Conservation (phyloP, 73 alveolate species). For the Urostyla sp. region DNA sequence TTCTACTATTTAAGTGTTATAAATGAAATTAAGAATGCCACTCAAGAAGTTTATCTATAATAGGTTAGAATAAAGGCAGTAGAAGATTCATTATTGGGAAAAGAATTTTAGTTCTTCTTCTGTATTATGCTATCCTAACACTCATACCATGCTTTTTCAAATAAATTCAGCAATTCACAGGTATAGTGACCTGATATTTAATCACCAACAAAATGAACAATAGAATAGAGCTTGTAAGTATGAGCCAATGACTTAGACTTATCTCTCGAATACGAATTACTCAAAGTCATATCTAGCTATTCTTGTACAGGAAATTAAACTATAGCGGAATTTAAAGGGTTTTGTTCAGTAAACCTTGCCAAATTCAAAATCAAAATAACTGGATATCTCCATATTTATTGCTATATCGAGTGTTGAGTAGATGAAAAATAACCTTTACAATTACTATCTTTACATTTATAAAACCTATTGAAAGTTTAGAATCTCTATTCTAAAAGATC, state of each 20-base stretch:
- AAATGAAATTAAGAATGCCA: too few species aligned
- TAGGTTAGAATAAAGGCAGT: constrained; percentile 31
- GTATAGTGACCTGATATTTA: constrained; percentile 20
- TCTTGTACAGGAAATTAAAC: background rate
- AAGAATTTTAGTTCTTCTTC: background rate
- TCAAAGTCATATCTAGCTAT: constrained; percentile 13
- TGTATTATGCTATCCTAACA: constrained; percentile 17
- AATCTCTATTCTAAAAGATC: constrained; percentile 1
- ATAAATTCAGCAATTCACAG: constrained; percentile 12
- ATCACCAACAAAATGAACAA: constrained; percentile 22
- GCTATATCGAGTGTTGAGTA: background rate
- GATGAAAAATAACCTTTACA: background rate
- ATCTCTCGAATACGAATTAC: constrained; percentile 7
- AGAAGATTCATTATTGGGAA: background rate
- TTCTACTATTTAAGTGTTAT: too few species aligned
- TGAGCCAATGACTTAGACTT: background rate
- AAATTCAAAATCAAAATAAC: constrained; percentile 3
- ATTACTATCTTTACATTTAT: background rate
- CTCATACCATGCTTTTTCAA: constrained; percentile 8
- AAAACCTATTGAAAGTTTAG: background rate
- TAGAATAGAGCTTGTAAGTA: background rate
- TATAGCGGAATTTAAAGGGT: background rate
- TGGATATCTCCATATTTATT: constrained; percentile 32
- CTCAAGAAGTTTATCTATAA: constrained; percentile 1
- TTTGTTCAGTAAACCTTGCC: background rate